phyloP scores from a whole-genome alignment of 129 eudicot species.

The Solidago caesia region DNA sequence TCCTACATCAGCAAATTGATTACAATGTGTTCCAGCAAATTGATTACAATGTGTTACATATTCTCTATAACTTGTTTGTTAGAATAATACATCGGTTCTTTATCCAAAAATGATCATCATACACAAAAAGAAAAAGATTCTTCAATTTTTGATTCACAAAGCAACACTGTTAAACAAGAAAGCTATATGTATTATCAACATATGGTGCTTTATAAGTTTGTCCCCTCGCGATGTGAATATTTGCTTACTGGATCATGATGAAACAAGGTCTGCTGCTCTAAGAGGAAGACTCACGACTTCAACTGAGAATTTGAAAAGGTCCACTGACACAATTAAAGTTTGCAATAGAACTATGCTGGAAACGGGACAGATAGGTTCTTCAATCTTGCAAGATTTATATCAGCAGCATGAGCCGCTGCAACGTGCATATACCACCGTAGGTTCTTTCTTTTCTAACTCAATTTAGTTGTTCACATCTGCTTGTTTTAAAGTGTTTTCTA shows the following conservation, averaged over 20 bases:
- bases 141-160: background rate
- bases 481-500: too few relatives aligned
- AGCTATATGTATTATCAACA: background rate
- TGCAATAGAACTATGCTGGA: constrained; percentile 49
- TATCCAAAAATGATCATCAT: background rate
- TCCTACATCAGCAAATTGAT: too few relatives aligned
- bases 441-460: background rate
- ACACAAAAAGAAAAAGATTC: background rate
- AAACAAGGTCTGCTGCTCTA: constrained; percentile 48
- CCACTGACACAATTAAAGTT: constrained; percentile 43
- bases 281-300: constrained; percentile 43
- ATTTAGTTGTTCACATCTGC: background rate
- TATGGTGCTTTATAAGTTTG: background rate
- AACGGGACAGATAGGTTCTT: constrained; percentile 49
- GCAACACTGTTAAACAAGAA: background rate
- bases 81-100: background rate
- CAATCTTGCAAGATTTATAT: constrained; percentile 53
- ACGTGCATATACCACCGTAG: constrained; percentile 50
- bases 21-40: too few relatives aligned
- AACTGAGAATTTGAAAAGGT: constrained; percentile 44
- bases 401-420: constrained; percentile 51
- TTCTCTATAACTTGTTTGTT: background rate
- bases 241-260: background rate
- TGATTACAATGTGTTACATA: too few relatives aligned
- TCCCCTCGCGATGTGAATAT: background rate